Base-by-base conservation (phyloP, 2,329 filamentous ascomycete genomes). In the Cytospora piceicola region DNA sequence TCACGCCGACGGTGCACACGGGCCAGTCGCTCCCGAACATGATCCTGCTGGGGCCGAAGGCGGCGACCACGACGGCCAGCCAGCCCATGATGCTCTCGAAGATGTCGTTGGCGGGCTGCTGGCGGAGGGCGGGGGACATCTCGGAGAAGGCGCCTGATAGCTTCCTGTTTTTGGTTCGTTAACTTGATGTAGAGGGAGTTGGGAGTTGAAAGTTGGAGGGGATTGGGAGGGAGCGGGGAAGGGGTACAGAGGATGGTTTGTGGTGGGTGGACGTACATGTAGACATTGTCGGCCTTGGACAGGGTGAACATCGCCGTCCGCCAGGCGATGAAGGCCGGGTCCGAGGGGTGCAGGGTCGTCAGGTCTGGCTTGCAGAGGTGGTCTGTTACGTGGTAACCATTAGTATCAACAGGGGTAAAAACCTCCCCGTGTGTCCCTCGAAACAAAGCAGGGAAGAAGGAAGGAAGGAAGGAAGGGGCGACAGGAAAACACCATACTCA, bases 21-120 rank as follows among this genome's bases (percentile, higher is more conserved):
- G 94, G 94, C 94, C 94, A 98, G 77, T 97, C 93, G 69, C 90
- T 94, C 29, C 90, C 94, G 77, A 95, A 97, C 89, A 98, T 93
- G 74, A 95, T 84, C 69, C 92, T 84, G 27, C 81, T 75, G 0
- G 90, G 79, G 1, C 90, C 88, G 73, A 97, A 97, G 1, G 85
- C 84, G 32, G 88, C 84, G 61, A 96, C 85, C 0, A 94, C 79
- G 61, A 90, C 85, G 67, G 88, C 85, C 2, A 92, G 84, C 89
- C 92, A 96, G 29, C 89, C 88, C 66, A 84, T 81, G 24, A 91
- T 81, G 51, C 83, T 83, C 68, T 84, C 80, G 69, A 92, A 88
- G 64, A 93, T 84, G 42, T 85, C 82, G 64, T 84, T 79, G 39
- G 82, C 74, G 12, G 82, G 75, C 30, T 82, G 79, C 29, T 73